A percentile compares a stretch with the other conserved stretches of the same genome.
phyloP scores from a whole-genome alignment of 228 moss, liverwort and hornwort species.

The Sphagnum magellanicum region DNA sequence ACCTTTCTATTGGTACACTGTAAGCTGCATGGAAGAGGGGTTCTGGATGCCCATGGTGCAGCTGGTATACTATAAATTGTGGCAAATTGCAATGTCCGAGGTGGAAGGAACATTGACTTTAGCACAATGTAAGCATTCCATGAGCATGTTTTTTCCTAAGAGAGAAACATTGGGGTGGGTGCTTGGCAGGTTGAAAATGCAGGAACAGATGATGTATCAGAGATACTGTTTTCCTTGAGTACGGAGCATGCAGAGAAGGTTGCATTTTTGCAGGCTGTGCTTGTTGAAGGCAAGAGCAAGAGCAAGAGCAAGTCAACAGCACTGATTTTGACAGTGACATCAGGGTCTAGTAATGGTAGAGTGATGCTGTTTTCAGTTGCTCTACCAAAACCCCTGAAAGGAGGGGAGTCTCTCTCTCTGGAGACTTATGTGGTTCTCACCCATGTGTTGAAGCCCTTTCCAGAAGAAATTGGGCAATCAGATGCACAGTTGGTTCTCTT shows the following conservation, averaged over 20 bases:
- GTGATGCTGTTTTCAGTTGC: slow-evolving; percentile 39
- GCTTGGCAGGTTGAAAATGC: slow-evolving; percentile 50
- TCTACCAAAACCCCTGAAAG: slow-evolving; percentile 58
- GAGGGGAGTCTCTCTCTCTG: slow-evolving; percentile 39
- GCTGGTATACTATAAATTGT: background rate
- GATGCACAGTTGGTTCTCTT: slow-evolving; percentile 69
- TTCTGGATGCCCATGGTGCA: background rate
- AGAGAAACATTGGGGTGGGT: background rate
- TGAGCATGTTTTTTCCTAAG: background rate
- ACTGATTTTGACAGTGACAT: slow-evolving; percentile 24
- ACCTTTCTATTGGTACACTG: background rate
- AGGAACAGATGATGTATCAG: slow-evolving; percentile 43
- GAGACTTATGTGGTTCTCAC: slow-evolving; percentile 68
- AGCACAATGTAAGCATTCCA: background rate
- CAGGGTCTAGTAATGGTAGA: slow-evolving; percentile 22
- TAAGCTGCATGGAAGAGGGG: background rate
- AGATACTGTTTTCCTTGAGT: slow-evolving; percentile 53
- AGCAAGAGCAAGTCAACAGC: slow-evolving; percentile 34
- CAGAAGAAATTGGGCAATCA: slow-evolving; percentile 71
- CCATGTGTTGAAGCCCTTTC: slow-evolving; percentile 69
- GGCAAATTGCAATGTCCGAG: background rate
- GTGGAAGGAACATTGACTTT: background rate
- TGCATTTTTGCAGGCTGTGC: slow-evolving; percentile 52
- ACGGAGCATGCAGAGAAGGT: slow-evolving; percentile 43
- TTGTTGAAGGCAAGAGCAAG: slow-evolving; percentile 56